Evolutionary conservation across 1,284 basidiomycete genomes (phyloP).

Genomic region (Fomitopsis palustris): DNA sequence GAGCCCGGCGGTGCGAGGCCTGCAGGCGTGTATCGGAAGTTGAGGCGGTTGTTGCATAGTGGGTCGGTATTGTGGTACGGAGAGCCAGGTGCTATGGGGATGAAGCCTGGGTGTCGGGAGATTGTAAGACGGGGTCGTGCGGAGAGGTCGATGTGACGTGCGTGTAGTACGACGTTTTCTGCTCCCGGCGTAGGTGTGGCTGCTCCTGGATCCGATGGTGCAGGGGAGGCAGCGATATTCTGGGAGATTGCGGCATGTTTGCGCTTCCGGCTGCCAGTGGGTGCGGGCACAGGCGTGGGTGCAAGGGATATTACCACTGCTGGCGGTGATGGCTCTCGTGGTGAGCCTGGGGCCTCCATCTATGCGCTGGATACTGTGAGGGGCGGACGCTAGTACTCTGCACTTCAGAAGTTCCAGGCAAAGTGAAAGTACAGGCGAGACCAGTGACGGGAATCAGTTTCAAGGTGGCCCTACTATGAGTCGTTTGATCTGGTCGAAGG

Average conservation of each 20-base stretch:
- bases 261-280: slow-evolving; percentile 36
- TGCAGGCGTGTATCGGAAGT: slow-evolving; percentile 80
- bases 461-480: too few species aligned
- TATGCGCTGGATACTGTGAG: too few species aligned
- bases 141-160: slow-evolving; percentile 56
- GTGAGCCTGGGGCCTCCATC: slow-evolving; percentile 26
- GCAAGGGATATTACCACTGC: slow-evolving; percentile 22
- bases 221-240: slow-evolving; percentile 40
- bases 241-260: slow-evolving; percentile 33
- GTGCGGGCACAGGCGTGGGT: slow-evolving; percentile 9
- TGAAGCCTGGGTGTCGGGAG: slow-evolving; percentile 67
- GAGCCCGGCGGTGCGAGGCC: slow-evolving; percentile 66
- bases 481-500: too few species aligned
- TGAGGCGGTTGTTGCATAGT: slow-evolving; percentile 69
- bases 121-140: slow-evolving; percentile 64
- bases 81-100: slow-evolving; percentile 51
- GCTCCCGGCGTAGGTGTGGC: slow-evolving; percentile 20
- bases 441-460: neutral
- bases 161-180: slow-evolving; percentile 52
- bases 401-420: too few species aligned
- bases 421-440: too few species aligned
- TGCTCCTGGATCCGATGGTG: slow-evolving; percentile 38
- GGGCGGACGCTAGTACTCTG: too few species aligned
- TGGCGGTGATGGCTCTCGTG: slow-evolving; percentile 37
- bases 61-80: slow-evolving; percentile 64